These are phyloP conservation scores for Aspergillus aculeatus DNA, from an alignment of 2,329 filamentous ascomycete genomes.

Conservation along the genomic window DNA sequence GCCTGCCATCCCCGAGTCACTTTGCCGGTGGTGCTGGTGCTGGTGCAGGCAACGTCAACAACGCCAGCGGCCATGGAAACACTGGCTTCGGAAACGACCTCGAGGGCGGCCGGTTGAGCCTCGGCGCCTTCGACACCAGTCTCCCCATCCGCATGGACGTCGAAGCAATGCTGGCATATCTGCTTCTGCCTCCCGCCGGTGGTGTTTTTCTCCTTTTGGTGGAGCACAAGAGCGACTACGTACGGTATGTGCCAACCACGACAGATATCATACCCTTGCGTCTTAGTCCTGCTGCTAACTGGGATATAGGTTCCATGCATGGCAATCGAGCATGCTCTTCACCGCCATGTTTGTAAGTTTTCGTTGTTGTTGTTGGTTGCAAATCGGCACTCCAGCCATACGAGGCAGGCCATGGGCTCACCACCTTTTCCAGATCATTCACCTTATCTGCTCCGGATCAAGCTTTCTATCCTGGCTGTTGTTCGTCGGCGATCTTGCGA, in stretches of 20 bases:
- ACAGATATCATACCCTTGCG: neutral
- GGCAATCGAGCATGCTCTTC: conserved; percentile 87
- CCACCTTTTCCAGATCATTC: conserved; percentile 61
- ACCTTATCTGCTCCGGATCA: conserved; percentile 85
- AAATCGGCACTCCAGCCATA: too few species aligned
- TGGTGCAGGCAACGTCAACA: conserved; percentile 26
- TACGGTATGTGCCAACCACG: conserved; percentile 58
- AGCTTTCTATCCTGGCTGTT: conserved; percentile 79
- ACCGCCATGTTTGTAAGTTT: conserved; percentile 59
- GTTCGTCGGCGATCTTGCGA: conserved; percentile 68
- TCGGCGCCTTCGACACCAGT: conserved; percentile 81
- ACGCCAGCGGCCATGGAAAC: conserved; percentile 38
- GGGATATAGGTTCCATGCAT: conserved; percentile 77
- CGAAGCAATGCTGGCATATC: conserved; percentile 86
- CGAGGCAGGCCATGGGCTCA: too few species aligned
- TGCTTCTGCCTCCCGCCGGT: conserved; percentile 79
- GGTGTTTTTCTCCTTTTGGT: conserved; percentile 79
- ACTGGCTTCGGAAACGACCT: conserved; percentile 42
- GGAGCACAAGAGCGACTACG: conserved; percentile 96
- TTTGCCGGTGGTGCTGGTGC: conserved; percentile 35
- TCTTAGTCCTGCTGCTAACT: conserved; percentile 4
- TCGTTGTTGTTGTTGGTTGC: neutral
- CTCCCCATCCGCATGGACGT: conserved; percentile 82
- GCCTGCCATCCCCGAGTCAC: conserved; percentile 40
- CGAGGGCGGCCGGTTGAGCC: conserved; percentile 61